Evolutionary conservation across 768 basidiomycete species (phyloP).

Genomic region (Mycena rosella): DNA sequence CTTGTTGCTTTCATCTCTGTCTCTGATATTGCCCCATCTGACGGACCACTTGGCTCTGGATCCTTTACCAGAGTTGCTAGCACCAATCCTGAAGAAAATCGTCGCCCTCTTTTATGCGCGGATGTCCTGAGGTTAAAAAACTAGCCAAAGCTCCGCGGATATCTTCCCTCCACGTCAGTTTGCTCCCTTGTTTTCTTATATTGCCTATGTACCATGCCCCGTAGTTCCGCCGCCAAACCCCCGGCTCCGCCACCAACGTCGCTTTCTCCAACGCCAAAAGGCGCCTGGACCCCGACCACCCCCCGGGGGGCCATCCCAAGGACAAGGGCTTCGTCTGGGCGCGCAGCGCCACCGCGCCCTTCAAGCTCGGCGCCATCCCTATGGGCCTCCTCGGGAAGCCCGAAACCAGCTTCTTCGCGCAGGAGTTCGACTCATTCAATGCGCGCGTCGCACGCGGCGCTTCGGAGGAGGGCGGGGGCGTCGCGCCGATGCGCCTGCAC

Average conservation of each 20-base stretch:
- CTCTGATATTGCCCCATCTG: too few relatives aligned
- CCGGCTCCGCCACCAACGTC: constrained; percentile 48
- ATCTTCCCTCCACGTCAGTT: constrained; percentile 53
- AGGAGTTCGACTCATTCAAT: constrained; percentile 9
- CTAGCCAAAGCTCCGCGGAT: constrained; percentile 48
- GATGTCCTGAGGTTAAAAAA: constrained; percentile 49
- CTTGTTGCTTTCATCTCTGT: too few relatives aligned
- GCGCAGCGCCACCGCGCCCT: not conserved
- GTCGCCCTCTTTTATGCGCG: constrained; percentile 16
- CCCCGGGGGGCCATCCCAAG: constrained; percentile 25
- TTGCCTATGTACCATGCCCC: not conserved
- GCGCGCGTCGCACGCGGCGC: constrained; percentile 11
- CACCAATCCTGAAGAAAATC: not conserved
- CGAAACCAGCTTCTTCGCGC: too few relatives aligned
- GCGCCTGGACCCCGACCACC: constrained; percentile 49
- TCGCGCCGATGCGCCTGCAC: constrained; percentile 37
- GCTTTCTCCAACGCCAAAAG: constrained; percentile 17
- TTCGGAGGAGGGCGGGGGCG: constrained; percentile 7
- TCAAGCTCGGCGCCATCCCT: constrained; percentile 15
- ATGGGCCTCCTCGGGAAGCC: constrained; percentile 16
- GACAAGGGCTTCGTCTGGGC: constrained; percentile 13
- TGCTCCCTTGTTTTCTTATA: not conserved
- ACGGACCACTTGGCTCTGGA: too few relatives aligned
- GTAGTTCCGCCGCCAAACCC: constrained; percentile 58
- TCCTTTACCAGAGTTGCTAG: too few relatives aligned